phyloP scores from a whole-genome alignment of 768 basidiomycete genomes.

The Lentinula aciculospora region DNA sequence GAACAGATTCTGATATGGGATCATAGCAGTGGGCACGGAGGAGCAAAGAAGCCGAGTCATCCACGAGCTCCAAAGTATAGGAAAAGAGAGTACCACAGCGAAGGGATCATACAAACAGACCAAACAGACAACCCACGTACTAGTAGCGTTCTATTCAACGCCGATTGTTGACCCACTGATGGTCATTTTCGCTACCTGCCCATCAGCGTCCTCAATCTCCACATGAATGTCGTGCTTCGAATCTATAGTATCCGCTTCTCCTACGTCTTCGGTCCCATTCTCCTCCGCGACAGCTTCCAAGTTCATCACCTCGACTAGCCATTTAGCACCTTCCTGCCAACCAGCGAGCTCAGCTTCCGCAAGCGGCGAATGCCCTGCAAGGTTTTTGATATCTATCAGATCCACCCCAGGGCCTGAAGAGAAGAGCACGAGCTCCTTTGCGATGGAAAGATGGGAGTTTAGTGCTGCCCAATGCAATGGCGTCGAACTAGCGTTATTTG shows the following conservation, averaged over 20 bases:
- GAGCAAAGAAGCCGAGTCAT: too few species aligned
- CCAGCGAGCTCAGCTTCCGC: slow-evolving; percentile 75
- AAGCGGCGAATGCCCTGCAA: slow-evolving; percentile 68
- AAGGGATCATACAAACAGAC: too few species aligned
- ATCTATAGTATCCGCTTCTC: slow-evolving; percentile 23
- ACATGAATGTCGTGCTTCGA: slow-evolving; percentile 48
- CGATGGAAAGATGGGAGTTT: slow-evolving; percentile 67
- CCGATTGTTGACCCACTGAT: slow-evolving; percentile 26
- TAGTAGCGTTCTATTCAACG: too few species aligned
- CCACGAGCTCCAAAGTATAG: too few species aligned
- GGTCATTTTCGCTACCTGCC: slow-evolving; percentile 60
- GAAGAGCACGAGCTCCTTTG: slow-evolving; percentile 54
- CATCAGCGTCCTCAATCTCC: slow-evolving; percentile 69
- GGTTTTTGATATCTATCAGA: slow-evolving; percentile 74
- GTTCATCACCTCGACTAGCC: slow-evolving; percentile 79
- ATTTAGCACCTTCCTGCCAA: slow-evolving; percentile 81
- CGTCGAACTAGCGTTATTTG: slow-evolving; percentile 74
- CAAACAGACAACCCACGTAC: too few species aligned
- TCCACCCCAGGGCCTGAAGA: slow-evolving; percentile 54
- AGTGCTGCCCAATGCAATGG: slow-evolving; percentile 90
- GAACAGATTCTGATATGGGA: too few species aligned
- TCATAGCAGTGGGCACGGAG: too few species aligned
- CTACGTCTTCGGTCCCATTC: slow-evolving; percentile 27
- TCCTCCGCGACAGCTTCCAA: slow-evolving; percentile 41
- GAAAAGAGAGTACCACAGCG: too few species aligned